Evolutionary conservation across 352 stramenopile species (phyloP).

Genomic region (Phytophthora colocasiae): DNA sequence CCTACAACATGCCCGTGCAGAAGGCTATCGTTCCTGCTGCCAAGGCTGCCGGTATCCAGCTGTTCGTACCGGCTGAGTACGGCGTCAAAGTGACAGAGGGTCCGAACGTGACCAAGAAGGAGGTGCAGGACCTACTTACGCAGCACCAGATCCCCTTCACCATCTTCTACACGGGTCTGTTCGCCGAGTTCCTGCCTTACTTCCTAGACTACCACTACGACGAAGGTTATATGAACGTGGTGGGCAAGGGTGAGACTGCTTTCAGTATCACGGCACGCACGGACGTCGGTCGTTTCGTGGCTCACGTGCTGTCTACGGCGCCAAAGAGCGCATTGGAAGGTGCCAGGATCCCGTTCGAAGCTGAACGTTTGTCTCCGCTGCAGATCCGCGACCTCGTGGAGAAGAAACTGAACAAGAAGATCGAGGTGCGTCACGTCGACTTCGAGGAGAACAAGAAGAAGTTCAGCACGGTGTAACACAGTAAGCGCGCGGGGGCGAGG

Average conservation of each 20-base stretch:
- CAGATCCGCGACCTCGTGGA: conserved; percentile 24
- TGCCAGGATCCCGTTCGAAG: conserved; percentile 21
- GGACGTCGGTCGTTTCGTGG: conserved; percentile 34
- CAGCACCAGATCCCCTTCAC: conserved; percentile 29
- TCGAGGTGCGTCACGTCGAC: conserved; percentile 18
- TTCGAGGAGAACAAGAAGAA: conserved; percentile 35
- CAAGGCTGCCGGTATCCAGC: conserved; percentile 31
- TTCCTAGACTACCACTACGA: conserved; percentile 32
- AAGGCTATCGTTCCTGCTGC: conserved; percentile 7
- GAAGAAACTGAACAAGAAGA: conserved; percentile 38
- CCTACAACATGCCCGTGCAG: conserved; percentile 12
- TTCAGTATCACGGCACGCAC: conserved; percentile 24
- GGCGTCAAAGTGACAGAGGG: conserved; percentile 16
- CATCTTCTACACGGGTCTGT: conserved; percentile 31
- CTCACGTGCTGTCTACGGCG: conserved; percentile 15
- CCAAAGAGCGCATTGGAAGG: conserved; percentile 19
- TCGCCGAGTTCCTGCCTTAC: conserved; percentile 12
- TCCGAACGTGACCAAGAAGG: conserved; percentile 23
- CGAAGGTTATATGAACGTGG: conserved; percentile 19
- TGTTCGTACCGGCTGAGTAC: conserved; percentile 33
- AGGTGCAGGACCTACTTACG: conserved; percentile 23
- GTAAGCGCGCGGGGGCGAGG: no score
- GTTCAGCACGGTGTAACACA: no score
- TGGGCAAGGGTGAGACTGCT: conserved; percentile 16
- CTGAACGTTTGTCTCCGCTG: conserved; percentile 19